phyloP scores from a whole-genome alignment of 2,329 filamentous ascomycete species.

The Diaporthe sp. region DNA sequence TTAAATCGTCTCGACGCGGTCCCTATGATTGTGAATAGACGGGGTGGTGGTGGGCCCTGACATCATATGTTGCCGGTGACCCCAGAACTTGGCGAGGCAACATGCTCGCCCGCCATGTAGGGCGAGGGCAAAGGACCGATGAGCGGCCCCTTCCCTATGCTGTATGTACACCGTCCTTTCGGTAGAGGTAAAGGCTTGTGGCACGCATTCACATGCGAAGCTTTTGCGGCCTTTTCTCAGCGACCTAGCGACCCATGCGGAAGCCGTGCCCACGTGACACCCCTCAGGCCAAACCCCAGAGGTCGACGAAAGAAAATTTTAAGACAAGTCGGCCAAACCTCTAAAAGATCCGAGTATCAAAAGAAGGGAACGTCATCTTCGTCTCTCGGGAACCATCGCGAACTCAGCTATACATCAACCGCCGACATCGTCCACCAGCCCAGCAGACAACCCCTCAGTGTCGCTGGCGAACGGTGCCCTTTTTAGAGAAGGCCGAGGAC shows the following conservation, averaged over 20 bases:
- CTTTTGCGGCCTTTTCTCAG: not conserved
- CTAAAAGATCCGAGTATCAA: not conserved
- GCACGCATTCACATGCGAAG: not conserved
- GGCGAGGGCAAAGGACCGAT: not conserved
- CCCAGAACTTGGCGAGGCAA: constrained; percentile 18
- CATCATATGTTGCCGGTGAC: constrained; percentile 16
- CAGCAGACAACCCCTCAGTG: not conserved
- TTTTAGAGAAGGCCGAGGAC: not conserved
- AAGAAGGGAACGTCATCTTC: not conserved
- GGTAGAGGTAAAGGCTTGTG: not conserved
- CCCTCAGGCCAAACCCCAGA: constrained; percentile 25
- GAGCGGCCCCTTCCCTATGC: not conserved
- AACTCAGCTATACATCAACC: not conserved
- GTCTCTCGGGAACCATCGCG: not conserved
- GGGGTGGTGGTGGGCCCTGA: constrained; percentile 23
- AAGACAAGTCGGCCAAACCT: not conserved
- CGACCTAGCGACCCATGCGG: not conserved
- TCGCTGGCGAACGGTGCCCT: not conserved
- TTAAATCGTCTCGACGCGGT: no score
- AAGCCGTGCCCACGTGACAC: constrained; percentile 28
- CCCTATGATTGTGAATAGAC: constrained; percentile 27
- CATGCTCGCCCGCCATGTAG: not conserved
- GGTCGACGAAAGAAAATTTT: not conserved
- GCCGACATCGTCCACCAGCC: not conserved
- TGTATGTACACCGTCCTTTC: not conserved